phyloP scores from a whole-genome alignment of 2,329 filamentous ascomycete genomes.

The Xylariaceae sp. region DNA sequence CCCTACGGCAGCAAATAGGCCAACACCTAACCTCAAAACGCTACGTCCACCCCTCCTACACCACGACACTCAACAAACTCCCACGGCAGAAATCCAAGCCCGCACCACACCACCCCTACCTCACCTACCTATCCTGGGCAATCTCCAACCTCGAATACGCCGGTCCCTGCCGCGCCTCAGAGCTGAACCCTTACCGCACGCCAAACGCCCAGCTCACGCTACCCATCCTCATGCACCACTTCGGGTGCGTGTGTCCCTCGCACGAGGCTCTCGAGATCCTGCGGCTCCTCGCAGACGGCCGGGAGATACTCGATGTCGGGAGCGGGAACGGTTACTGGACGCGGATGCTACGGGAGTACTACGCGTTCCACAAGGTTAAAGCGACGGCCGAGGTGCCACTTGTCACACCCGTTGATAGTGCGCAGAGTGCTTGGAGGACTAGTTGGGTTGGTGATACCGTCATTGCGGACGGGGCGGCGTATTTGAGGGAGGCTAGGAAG shows the following conservation, averaged over 20 bases:
- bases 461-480: slow-evolving; percentile 58
- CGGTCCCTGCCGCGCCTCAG: slow-evolving; percentile 54
- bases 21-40: slow-evolving; percentile 54
- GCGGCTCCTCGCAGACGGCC: slow-evolving; percentile 50
- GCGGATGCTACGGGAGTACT: slow-evolving; percentile 57
- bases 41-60: slow-evolving; percentile 45
- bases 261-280: slow-evolving; percentile 65
- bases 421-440: slow-evolving; percentile 65
- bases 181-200: slow-evolving; percentile 38
- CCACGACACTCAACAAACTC: slow-evolving; percentile 44
- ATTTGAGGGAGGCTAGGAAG: slow-evolving; percentile 45
- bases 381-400: slow-evolving; percentile 37
- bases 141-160: slow-evolving; percentile 64
- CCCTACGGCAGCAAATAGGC: slow-evolving; percentile 56
- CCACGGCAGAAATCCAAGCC: slow-evolving; percentile 20
- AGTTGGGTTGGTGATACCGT: slow-evolving; percentile 67
- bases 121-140: slow-evolving; percentile 65
- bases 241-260: slow-evolving; percentile 68
- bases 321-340: slow-evolving; percentile 76
- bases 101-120: slow-evolving; percentile 58
- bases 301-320: slow-evolving; percentile 63
- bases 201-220: slow-evolving; percentile 60
- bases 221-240: slow-evolving; percentile 75
- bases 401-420: slow-evolving; percentile 64
- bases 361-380: slow-evolving; percentile 6